These are phyloP conservation scores for Pseudomicrostroma phylloplanum DNA, from an alignment of 1,284 basidiomycete genomes.

Conservation along the genomic window DNA sequence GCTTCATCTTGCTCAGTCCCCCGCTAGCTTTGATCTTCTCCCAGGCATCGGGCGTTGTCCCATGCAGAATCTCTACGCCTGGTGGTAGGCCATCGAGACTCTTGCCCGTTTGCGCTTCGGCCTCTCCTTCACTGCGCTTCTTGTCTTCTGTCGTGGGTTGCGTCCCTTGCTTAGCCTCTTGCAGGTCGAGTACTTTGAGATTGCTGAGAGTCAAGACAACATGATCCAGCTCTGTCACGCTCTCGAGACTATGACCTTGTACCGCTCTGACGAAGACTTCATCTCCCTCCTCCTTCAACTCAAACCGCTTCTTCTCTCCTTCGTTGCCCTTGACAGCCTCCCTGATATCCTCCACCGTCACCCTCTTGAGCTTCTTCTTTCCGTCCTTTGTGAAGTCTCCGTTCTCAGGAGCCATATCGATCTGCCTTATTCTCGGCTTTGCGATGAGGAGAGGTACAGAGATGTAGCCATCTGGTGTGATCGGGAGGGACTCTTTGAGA, in stretches of 20 bases:
- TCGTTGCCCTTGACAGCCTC: constrained; percentile 25
- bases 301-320: constrained; percentile 43
- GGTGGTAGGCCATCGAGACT: constrained; percentile 3
- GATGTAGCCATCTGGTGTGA: constrained; percentile 74
- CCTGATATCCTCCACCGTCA: constrained; percentile 26
- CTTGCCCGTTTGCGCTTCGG: constrained; percentile 8
- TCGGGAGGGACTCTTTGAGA: constrained; percentile 64
- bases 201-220: constrained; percentile 22
- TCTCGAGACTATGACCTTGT: constrained; percentile 78
- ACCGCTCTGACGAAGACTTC: constrained; percentile 69
- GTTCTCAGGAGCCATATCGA: constrained; percentile 24
- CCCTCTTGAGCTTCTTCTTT: constrained; percentile 16
- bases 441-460: constrained; percentile 58
- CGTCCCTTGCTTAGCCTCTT: not conserved
- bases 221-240: constrained; percentile 47
- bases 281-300: constrained; percentile 17
- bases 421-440: constrained; percentile 31
- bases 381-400: constrained; percentile 9
- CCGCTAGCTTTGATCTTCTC: constrained; percentile 49
- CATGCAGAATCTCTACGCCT: constrained; percentile 27
- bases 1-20: constrained; percentile 74
- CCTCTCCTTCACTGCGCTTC: not conserved
- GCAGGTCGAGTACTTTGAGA: constrained; percentile 17
- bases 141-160: not conserved
- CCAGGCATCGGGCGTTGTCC: constrained; percentile 54